These are phyloP conservation scores for Candida parachauliodes DNA, from an alignment of 805 yeast species.

Conservation along the genomic window DNA sequence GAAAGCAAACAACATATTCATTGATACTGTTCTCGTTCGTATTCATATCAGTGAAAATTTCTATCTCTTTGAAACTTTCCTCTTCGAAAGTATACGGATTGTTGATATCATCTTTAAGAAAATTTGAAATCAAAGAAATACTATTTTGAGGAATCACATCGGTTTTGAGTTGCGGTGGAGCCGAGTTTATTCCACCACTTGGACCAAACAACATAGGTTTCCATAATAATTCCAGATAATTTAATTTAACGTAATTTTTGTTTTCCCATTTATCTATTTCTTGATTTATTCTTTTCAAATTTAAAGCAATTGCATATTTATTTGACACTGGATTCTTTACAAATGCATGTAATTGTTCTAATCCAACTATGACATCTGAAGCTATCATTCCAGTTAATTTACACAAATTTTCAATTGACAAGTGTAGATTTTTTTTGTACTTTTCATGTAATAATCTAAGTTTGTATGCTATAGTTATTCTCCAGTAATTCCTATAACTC, in stretches of 20 bases:
- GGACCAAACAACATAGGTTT: constrained; percentile 82
- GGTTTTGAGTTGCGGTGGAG: constrained; percentile 36
- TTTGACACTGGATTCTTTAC: constrained; percentile 42
- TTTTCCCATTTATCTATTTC: constrained; percentile 49
- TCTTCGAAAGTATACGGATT: constrained; percentile 60
- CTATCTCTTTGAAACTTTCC: constrained; percentile 50
- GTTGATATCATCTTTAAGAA: constrained; percentile 63
- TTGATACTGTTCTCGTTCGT: constrained; percentile 16
- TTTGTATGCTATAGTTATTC: constrained; percentile 52
- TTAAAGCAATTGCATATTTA: constrained; percentile 51
- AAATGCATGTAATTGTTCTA: constrained; percentile 72
- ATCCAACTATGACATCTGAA: constrained; percentile 81
- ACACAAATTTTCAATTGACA: constrained; percentile 61
- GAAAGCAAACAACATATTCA: constrained; percentile 30
- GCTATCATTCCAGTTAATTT: constrained; percentile 79
- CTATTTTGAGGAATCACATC: constrained; percentile 36
- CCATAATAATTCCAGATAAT: constrained; percentile 63
- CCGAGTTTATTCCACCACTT: constrained; percentile 76
- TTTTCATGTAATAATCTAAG: constrained; percentile 27
- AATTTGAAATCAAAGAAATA: constrained; percentile 55
- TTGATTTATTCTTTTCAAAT: constrained; percentile 39
- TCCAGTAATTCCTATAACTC: constrained; percentile 89
- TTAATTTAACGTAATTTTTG: constrained; percentile 51
- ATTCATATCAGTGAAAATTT: constrained; percentile 16
- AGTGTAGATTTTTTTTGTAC: constrained; percentile 10